phyloP scores from a whole-genome alignment of 2,329 filamentous ascomycete genomes.

The Scedosporium apiospermum region DNA sequence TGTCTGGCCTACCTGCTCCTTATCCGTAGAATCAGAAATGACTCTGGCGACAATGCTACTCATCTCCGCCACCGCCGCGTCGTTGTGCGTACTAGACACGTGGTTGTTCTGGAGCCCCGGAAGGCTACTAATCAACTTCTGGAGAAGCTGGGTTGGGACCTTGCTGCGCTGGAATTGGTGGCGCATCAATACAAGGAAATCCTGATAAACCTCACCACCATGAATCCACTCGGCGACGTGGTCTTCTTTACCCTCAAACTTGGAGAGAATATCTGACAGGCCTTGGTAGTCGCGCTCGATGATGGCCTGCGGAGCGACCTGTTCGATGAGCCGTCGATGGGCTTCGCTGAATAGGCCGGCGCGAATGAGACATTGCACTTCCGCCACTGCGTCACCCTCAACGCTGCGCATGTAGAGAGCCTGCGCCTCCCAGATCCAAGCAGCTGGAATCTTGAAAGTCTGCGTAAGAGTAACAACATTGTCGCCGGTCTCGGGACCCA shows the following conservation, averaged over 20 bases:
- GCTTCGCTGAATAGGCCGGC: slow-evolving; percentile 71
- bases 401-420: slow-evolving; percentile 72
- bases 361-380: slow-evolving; percentile 72
- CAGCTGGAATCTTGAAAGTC: slow-evolving; percentile 59
- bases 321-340: slow-evolving; percentile 69
- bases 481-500: slow-evolving; percentile 48
- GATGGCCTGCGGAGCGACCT: slow-evolving; percentile 73
- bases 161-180: slow-evolving; percentile 28
- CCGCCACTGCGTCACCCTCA: slow-evolving; percentile 56
- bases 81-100: slow-evolving; percentile 37
- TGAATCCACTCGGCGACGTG: slow-evolving; percentile 64
- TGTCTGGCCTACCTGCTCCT: slow-evolving; percentile 42
- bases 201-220: slow-evolving; percentile 70
- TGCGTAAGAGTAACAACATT: slow-evolving; percentile 51
- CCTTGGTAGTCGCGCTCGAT: slow-evolving; percentile 71
- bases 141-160: slow-evolving; percentile 36
- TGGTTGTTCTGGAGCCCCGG: slow-evolving; percentile 41
- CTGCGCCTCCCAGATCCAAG: slow-evolving; percentile 83
- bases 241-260: slow-evolving; percentile 56
- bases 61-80: slow-evolving; percentile 76
- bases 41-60: slow-evolving; percentile 61
- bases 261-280: slow-evolving; percentile 58
- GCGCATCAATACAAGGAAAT: slow-evolving; percentile 44
- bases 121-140: slow-evolving; percentile 46
- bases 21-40: slow-evolving; percentile 40